These are phyloP conservation scores for Globisporangium iwayamae DNA, from an alignment of 352 stramenopile species.

Conservation along the genomic window DNA sequence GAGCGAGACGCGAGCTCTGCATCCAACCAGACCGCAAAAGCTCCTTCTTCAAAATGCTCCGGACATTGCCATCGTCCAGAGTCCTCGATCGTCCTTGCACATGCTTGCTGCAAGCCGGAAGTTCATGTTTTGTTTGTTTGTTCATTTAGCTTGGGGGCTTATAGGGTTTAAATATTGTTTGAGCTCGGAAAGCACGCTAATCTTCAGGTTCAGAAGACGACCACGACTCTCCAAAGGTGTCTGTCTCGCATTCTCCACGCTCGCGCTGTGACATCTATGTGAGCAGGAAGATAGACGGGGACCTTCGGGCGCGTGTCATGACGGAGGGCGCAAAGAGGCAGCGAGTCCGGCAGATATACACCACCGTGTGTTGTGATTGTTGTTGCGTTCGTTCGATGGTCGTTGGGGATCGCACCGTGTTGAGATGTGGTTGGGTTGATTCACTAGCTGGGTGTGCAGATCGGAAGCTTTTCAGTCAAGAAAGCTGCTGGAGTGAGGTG, in stretches of 20 bases:
- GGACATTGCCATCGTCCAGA: background rate
- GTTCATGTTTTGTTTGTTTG: slow-evolving; percentile 2
- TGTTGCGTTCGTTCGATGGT: background rate
- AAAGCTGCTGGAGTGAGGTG: background rate
- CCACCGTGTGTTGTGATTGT: slow-evolving; percentile 10
- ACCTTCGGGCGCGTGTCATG: background rate
- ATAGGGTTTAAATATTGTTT: slow-evolving; percentile 8
- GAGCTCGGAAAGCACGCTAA: slow-evolving; percentile 1
- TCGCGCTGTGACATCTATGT: slow-evolving; percentile 11
- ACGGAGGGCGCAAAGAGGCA: background rate
- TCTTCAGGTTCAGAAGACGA: slow-evolving; percentile 5
- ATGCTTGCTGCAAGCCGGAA: background rate
- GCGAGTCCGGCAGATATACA: slow-evolving; percentile 11
- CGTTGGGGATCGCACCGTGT: background rate
- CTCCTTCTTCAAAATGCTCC: no score
- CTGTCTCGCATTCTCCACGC: background rate
- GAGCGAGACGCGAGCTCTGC: no score
- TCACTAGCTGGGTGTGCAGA: slow-evolving; percentile 7
- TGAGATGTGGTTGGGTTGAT: background rate
- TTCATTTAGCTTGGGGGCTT: background rate
- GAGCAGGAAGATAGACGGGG: background rate
- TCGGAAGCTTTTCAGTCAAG: background rate
- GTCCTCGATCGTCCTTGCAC: background rate
- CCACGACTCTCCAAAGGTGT: background rate
- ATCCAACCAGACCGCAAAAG: no score